A percentile compares a stretch with the other conserved stretches of the same genome.
phyloP scores from a whole-genome alignment of 1,284 basidiomycete genomes.

The Leccinum solheimii region DNA sequence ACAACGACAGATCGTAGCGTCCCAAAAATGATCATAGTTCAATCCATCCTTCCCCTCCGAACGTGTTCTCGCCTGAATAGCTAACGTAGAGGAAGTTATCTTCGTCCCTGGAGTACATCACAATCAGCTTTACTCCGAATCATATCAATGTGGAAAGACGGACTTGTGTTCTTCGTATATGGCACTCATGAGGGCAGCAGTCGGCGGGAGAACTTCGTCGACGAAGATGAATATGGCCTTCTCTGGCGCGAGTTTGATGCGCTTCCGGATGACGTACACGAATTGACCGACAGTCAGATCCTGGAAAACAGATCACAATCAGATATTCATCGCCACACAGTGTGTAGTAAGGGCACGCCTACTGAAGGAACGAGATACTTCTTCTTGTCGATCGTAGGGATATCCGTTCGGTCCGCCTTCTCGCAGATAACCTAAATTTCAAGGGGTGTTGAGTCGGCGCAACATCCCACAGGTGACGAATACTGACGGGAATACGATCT shows the following conservation, averaged over 20 bases:
- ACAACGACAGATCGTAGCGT: conserved; percentile 27
- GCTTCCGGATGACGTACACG: conserved; percentile 99
- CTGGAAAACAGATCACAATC: conserved; percentile 43
- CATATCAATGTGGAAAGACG: conserved; percentile 36
- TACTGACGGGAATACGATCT: conserved; percentile 93
- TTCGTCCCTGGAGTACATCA: conserved; percentile 70
- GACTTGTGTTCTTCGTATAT: conserved; percentile 99
- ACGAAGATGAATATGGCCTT: conserved; percentile 99
- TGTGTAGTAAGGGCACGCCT: conserved; percentile 30
- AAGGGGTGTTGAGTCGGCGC: conserved; percentile 18
- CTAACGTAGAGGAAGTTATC: conserved; percentile 96
- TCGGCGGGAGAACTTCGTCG: conserved; percentile 97
- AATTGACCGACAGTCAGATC: conserved; percentile 99
- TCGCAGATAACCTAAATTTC: conserved; percentile 92
- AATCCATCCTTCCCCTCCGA: conserved; percentile 62
- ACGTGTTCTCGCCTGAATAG: conserved; percentile 97
- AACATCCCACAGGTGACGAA: conserved; percentile 6
- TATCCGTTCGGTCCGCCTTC: conserved; percentile 98
- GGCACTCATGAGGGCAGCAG: conserved; percentile 97
- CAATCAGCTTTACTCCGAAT: conserved; percentile 11
- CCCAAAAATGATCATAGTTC: conserved; percentile 40
- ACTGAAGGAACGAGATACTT: conserved; percentile 99
- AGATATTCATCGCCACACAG: conserved; percentile 16
- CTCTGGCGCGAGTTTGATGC: conserved; percentile 99
- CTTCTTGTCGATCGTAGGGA: conserved; percentile 99